A percentile compares a stretch with the other conserved stretches of the same genome.
phyloP scores from a whole-genome alignment of 1,139 yeast genomes.

The Suhomyces maxii region DNA sequence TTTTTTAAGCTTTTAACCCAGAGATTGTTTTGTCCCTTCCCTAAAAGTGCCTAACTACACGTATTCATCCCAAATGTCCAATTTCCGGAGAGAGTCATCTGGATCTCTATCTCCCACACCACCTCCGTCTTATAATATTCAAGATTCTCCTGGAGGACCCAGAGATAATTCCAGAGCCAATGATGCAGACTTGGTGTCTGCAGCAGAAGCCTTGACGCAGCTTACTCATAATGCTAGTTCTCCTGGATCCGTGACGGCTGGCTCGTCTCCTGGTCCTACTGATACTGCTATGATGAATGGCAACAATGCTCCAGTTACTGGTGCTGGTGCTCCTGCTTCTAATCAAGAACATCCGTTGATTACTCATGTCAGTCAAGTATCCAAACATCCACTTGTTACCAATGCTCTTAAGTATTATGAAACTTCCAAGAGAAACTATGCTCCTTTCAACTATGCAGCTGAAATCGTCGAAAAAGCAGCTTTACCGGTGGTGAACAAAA shows the following conservation, averaged over 20 bases:
- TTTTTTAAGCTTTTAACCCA: neutral
- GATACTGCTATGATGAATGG: neutral
- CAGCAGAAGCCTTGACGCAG: constrained; percentile 46
- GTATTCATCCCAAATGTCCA: neutral
- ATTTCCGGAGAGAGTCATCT: constrained; percentile 2
- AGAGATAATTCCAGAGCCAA: neutral
- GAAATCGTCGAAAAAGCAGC: constrained; percentile 66
- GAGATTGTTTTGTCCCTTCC: too few relatives aligned
- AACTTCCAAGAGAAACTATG: constrained; percentile 51
- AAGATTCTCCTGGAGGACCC: neutral
- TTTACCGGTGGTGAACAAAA: constrained; percentile 53
- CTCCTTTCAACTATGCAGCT: constrained; percentile 66
- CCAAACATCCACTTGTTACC: constrained; percentile 51
- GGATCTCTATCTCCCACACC: constrained; percentile 10
- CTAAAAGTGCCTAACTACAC: neutral
- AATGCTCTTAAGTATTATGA: constrained; percentile 63
- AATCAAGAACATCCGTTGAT: constrained; percentile 41
- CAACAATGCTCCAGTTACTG: neutral
- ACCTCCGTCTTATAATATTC: constrained; percentile 6
- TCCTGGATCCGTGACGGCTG: constrained; percentile 7
- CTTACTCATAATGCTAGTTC: constrained; percentile 23
- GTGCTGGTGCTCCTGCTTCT: neutral
- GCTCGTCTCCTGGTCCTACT: constrained; percentile 6
- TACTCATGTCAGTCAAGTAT: constrained; percentile 44
- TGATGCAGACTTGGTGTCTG: constrained; percentile 35